These are phyloP conservation scores for Rhodosporidiobolus sp. DNA, from an alignment of 768 basidiomycete species.

Conservation along the genomic window DNA sequence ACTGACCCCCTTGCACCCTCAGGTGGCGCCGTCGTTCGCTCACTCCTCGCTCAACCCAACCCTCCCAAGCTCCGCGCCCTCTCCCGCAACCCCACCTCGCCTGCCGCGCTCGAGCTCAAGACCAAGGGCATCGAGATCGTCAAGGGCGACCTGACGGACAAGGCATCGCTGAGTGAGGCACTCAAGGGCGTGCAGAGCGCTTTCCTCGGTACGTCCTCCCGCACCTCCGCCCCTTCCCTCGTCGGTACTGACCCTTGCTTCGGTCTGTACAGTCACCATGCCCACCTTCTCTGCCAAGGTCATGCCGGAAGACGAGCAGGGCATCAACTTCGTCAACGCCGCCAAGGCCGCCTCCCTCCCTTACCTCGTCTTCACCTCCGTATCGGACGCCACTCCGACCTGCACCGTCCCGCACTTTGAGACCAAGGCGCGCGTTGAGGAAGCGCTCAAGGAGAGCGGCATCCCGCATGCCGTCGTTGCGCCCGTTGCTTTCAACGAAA, in stretches of 20 bases:
- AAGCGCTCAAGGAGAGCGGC: constrained; percentile 39
- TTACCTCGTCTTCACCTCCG: constrained; percentile 45
- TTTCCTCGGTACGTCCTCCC: constrained; percentile 35
- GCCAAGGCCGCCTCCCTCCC: constrained; percentile 41
- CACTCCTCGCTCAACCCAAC: too few species aligned
- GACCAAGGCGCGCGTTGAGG: constrained; percentile 43
- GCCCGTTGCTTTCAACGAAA: constrained; percentile 45
- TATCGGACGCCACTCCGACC: constrained; percentile 34
- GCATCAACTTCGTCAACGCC: constrained; percentile 44
- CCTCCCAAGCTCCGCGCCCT: constrained; percentile 8
- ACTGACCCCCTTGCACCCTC: constrained; percentile 13
- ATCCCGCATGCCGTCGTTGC: constrained; percentile 42
- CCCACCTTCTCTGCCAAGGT: constrained; percentile 11
- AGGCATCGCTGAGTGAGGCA: constrained; percentile 23
- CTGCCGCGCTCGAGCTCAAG: constrained; percentile 35
- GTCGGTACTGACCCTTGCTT: background rate
- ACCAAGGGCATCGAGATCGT: constrained; percentile 35
- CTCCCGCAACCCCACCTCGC: constrained; percentile 40
- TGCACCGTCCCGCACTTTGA: constrained; percentile 44
- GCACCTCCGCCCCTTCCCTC: background rate
- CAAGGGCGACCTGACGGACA: constrained; percentile 40
- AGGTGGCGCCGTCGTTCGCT: too few species aligned
- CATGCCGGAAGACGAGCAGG: constrained; percentile 40
- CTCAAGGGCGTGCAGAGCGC: constrained; percentile 41
- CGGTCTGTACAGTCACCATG: background rate